Evolutionary conservation across 2,329 filamentous ascomycete genomes (phyloP).

Genomic region (Aspergillus sp.): DNA sequence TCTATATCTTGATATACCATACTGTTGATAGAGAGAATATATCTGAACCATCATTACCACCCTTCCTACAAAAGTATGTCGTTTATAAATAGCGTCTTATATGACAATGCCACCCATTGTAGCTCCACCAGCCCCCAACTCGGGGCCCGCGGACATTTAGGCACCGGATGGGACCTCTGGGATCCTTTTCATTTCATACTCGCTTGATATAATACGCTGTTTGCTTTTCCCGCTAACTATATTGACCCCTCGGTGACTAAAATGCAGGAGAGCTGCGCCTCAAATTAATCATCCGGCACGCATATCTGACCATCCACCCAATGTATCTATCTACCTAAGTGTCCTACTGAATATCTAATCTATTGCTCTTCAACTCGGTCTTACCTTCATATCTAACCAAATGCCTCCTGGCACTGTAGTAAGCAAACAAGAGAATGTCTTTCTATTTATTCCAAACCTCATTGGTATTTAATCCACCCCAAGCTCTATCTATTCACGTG

Average conservation of each 20-base stretch:
- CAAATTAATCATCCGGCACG: too few relatives aligned
- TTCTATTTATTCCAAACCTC: conserved; percentile 77
- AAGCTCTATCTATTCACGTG: not conserved
- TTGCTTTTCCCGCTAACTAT: too few relatives aligned
- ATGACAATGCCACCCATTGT: too few relatives aligned
- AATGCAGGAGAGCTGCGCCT: too few relatives aligned
- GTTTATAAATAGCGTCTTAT: not conserved
- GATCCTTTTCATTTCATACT: too few relatives aligned
- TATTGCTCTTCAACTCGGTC: not conserved
- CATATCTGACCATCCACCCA: too few relatives aligned
- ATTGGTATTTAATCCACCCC: conserved; percentile 61
- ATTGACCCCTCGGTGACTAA: too few relatives aligned
- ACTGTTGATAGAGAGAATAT: not conserved
- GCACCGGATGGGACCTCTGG: too few relatives aligned
- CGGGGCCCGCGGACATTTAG: too few relatives aligned
- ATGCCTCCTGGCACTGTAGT: not conserved
- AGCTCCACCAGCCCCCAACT: too few relatives aligned
- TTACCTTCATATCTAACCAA: not conserved
- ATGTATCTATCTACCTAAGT: too few relatives aligned
- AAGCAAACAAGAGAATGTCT: conserved; percentile 66
- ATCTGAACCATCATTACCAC: not conserved
- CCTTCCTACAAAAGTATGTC: not conserved
- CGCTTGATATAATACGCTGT: too few relatives aligned
- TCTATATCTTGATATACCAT: not conserved
- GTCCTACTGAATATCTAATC: not conserved